Conservation (phyloP, 2,329 filamentous ascomycete genomes). For the Trichocomaceae sp. region DNA sequence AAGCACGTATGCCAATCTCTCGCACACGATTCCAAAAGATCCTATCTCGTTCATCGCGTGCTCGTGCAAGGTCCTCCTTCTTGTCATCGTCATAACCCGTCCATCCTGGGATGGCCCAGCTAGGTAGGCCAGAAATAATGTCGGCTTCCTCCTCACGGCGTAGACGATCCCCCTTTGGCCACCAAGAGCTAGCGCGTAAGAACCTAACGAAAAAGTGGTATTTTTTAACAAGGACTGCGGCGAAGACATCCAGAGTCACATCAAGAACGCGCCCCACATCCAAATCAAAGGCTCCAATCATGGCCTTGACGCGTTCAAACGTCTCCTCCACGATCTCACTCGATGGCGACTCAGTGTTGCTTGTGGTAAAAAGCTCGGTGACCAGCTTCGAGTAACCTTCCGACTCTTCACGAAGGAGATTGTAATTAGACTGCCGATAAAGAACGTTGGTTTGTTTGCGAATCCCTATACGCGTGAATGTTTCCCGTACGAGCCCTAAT, state of each 20-base stretch:
- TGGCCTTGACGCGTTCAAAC: conserved; percentile 84
- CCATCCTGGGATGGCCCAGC: conserved; percentile 74
- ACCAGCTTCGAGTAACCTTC: conserved; percentile 96
- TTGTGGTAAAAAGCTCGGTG: conserved; percentile 89
- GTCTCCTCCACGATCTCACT: conserved; percentile 73
- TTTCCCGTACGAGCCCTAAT: conserved; percentile 74
- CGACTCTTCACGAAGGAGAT: conserved; percentile 86
- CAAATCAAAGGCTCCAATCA: conserved; percentile 94
- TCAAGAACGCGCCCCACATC: conserved; percentile 93
- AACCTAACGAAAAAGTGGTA: conserved; percentile 93
- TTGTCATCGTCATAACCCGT: conserved; percentile 63
- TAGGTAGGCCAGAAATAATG: conserved; percentile 61
- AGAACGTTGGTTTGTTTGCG: conserved; percentile 87
- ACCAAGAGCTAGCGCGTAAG: conserved; percentile 89
- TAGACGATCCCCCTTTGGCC: conserved; percentile 63
- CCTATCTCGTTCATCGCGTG: conserved; percentile 61
- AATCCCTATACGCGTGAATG: conserved; percentile 74
- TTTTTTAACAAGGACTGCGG: conserved; percentile 85
- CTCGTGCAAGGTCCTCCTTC: conserved; percentile 49
- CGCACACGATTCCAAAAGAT: conserved; percentile 77
- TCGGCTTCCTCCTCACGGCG: conserved; percentile 25
- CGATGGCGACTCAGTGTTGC: conserved; percentile 65
- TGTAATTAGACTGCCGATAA: conserved; percentile 95
- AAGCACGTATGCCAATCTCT: conserved; percentile 70
- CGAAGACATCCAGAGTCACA: conserved; percentile 90